These are phyloP conservation scores for Myxozyma lipomycoides DNA, from an alignment of 805 yeast genomes.

Conservation along the genomic window DNA sequence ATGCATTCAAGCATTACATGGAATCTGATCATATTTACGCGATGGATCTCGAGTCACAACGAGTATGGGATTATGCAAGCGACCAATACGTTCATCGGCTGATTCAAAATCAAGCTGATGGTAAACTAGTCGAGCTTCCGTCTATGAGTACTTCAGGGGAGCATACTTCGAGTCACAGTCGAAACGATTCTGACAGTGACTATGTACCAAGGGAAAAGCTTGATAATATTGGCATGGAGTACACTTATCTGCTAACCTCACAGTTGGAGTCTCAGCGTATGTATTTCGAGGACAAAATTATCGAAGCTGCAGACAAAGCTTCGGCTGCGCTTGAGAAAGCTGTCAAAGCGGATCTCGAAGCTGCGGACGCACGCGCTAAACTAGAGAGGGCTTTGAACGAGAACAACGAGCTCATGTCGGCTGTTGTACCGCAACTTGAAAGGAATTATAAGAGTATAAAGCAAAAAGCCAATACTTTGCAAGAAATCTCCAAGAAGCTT, in stretches of 20 bases:
- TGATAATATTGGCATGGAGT: slow-evolving; percentile 67
- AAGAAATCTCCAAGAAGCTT: slow-evolving; percentile 33
- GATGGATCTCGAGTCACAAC: slow-evolving; percentile 76
- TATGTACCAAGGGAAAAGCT: slow-evolving; percentile 39
- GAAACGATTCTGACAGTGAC: slow-evolving; percentile 3
- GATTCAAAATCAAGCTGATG: slow-evolving; percentile 80
- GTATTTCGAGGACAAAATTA: slow-evolving; percentile 60
- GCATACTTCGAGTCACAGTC: background rate
- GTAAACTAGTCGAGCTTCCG: slow-evolving; percentile 78
- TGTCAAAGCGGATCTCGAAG: slow-evolving; percentile 25
- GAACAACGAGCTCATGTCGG: slow-evolving; percentile 9
- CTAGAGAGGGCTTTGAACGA: slow-evolving; percentile 5
- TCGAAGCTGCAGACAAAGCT: slow-evolving; percentile 36
- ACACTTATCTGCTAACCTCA: slow-evolving; percentile 69
- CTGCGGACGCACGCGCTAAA: slow-evolving; percentile 20
- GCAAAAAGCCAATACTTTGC: slow-evolving; percentile 25
- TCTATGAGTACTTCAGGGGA: slow-evolving; percentile 27
- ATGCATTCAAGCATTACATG: slow-evolving; percentile 77
- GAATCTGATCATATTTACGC: slow-evolving; percentile 82
- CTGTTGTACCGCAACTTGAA: slow-evolving; percentile 13
- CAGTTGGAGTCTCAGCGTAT: slow-evolving; percentile 85
- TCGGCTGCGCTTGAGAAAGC: slow-evolving; percentile 30
- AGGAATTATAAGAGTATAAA: slow-evolving; percentile 17
- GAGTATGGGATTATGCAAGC: slow-evolving; percentile 94
- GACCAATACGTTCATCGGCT: slow-evolving; percentile 86